Evolutionary conservation across 2,329 filamentous ascomycete genomes (phyloP).

Genomic region (Hypocreales sp.): DNA sequence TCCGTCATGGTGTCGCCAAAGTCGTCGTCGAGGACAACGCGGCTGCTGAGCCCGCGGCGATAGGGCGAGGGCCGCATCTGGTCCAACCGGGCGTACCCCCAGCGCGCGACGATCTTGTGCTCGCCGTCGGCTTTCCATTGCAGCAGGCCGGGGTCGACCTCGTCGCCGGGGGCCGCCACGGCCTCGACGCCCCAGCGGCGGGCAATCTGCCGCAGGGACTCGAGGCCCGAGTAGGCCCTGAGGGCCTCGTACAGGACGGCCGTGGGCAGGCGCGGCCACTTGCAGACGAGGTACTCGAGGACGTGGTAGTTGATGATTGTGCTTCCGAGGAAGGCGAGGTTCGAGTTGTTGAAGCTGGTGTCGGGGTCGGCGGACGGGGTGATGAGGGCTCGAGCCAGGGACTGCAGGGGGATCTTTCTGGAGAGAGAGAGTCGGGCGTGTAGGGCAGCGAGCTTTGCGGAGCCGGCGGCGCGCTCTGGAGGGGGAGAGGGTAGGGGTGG

Average conservation of each 20-base stretch:
- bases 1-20: slow-evolving; percentile 49
- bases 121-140: slow-evolving; percentile 50
- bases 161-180: slow-evolving; percentile 72
- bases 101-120: slow-evolving; percentile 28
- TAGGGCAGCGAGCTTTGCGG: slow-evolving; percentile 82
- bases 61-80: slow-evolving; percentile 25
- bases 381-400: slow-evolving; percentile 72
- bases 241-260: slow-evolving; percentile 74
- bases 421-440: slow-evolving; percentile 80
- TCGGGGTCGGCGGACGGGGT: slow-evolving; percentile 72
- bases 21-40: slow-evolving; percentile 68
- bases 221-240: slow-evolving; percentile 66
- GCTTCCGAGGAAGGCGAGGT: slow-evolving; percentile 65
- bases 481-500: slow-evolving; percentile 52
- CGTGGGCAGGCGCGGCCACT: slow-evolving; percentile 83
- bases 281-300: slow-evolving; percentile 73
- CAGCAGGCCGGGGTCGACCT: slow-evolving; percentile 82
- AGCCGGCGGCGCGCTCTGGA: slow-evolving; percentile 48
- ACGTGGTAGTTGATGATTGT: slow-evolving; percentile 81
- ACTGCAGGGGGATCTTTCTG: slow-evolving; percentile 67
- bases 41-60: slow-evolving; percentile 57
- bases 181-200: slow-evolving; percentile 83
- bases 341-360: slow-evolving; percentile 74
- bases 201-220: slow-evolving; percentile 58
- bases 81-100: slow-evolving; percentile 38